These are phyloP conservation scores for Sophora flavescens DNA, from an alignment of 306 rosid species.

Conservation along the genomic window DNA sequence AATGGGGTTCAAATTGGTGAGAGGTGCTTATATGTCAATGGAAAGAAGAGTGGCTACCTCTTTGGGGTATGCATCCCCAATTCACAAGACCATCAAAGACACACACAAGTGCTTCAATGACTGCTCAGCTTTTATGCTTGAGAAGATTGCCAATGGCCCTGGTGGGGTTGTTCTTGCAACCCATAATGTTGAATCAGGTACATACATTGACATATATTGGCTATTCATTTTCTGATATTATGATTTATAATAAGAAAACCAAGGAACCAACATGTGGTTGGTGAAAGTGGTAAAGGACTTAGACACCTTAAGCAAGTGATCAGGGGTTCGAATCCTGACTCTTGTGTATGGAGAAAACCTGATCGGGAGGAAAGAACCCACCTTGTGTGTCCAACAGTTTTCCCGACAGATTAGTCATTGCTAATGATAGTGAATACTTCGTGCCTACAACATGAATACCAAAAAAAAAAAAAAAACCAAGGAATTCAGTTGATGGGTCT, in stretches of 20 bases:
- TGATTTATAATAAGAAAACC: neutral
- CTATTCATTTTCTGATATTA: neutral
- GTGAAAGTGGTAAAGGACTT: too few relatives aligned
- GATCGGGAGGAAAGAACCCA: too few relatives aligned
- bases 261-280: too few relatives aligned
- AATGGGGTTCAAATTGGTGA: conserved; percentile 84
- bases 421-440: too few relatives aligned
- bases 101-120: conserved; percentile 81
- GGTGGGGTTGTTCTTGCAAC: conserved; percentile 84
- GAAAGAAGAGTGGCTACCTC: conserved; percentile 69
- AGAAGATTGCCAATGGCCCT: conserved; percentile 66
- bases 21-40: conserved; percentile 94
- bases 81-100: conserved; percentile 72
- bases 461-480: too few relatives aligned
- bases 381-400: too few relatives aligned
- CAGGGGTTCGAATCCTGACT: too few relatives aligned
- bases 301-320: too few relatives aligned
- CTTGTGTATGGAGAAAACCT: too few relatives aligned
- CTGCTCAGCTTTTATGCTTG: conserved; percentile 72
- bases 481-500: neutral
- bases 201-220: neutral
- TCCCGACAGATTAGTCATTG: too few relatives aligned
- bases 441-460: too few relatives aligned
- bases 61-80: conserved; percentile 72
- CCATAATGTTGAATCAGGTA: conserved; percentile 90